Conservation (phyloP, 2,329 filamentous ascomycete species). For the Ophiostoma angusticollis region DNA sequence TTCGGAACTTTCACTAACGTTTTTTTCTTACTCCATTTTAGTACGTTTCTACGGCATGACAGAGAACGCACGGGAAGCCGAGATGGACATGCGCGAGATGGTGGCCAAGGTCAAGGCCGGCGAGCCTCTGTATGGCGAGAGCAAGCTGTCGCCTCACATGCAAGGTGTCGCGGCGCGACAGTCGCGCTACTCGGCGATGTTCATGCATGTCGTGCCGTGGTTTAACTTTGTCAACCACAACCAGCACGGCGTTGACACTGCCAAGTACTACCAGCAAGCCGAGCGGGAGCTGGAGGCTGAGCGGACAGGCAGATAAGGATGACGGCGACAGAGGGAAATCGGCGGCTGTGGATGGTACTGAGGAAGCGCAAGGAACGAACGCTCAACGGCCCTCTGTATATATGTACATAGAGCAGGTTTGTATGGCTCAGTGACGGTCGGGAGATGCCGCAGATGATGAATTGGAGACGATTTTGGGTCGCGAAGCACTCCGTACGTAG, state of each 20-base stretch:
- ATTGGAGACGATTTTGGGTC: too few relatives aligned
- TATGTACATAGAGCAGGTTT: too few relatives aligned
- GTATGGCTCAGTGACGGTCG: too few relatives aligned
- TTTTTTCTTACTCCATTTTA: conserved; percentile 25
- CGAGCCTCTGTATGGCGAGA: conserved; percentile 77
- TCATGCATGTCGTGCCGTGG: conserved; percentile 79
- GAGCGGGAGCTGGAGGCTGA: conserved; percentile 87
- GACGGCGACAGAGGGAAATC: background rate
- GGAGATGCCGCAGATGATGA: too few relatives aligned
- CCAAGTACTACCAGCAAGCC: conserved; percentile 94
- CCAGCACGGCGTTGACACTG: conserved; percentile 91
- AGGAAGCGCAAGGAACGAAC: too few relatives aligned
- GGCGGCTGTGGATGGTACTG: too few relatives aligned
- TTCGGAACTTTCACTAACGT: too few relatives aligned
- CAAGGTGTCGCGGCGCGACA: conserved; percentile 89
- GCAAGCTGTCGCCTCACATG: conserved; percentile 68
- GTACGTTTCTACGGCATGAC: conserved; percentile 92
- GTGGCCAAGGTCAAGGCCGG: conserved; percentile 89
- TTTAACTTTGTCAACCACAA: conserved; percentile 98
- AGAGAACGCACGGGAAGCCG: conserved; percentile 82
- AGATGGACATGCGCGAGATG: conserved; percentile 98
- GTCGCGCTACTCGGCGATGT: conserved; percentile 79
- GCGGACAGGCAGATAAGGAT: conserved; percentile 16
- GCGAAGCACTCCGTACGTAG: too few relatives aligned
- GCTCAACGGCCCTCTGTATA: too few relatives aligned